These are phyloP conservation scores for Fraxinus baroniana DNA, from an alignment of 305 asterid genomes.

Conservation along the genomic window DNA sequence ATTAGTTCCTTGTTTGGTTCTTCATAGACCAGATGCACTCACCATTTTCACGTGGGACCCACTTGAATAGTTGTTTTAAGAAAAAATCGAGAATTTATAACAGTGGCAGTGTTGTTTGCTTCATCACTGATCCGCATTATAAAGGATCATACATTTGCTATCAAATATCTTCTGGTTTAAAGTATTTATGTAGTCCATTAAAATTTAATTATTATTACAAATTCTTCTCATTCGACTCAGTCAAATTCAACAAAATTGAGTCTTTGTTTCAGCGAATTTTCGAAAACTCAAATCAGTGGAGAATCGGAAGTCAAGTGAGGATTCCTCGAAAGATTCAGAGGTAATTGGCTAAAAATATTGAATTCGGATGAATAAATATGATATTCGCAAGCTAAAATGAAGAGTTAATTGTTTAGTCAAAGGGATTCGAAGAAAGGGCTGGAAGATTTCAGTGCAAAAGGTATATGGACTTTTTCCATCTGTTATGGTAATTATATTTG, in stretches of 20 bases:
- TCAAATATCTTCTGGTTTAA: conserved; percentile 11
- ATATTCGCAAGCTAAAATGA: not conserved
- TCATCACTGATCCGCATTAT: conserved; percentile 18
- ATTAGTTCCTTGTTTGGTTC: not conserved
- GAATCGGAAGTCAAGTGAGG: not conserved
- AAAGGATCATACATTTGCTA: conserved; percentile 21
- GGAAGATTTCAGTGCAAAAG: not conserved
- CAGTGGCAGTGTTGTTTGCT: not conserved
- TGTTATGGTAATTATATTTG: not conserved
- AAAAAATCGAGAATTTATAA: not conserved
- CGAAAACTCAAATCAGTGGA: not conserved
- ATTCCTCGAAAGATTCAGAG: not conserved
- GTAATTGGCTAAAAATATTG: not conserved
- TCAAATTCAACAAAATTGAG: not conserved
- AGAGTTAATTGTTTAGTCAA: not conserved
- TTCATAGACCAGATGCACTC: not conserved
- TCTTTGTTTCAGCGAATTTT: not conserved
- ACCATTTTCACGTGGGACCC: not conserved
- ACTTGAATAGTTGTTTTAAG: not conserved
- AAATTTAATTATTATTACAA: not conserved
- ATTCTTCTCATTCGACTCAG: not conserved
- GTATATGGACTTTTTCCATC: not conserved
- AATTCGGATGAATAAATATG: not conserved
- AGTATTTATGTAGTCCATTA: not conserved
- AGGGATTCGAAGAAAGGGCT: not conserved